Evolutionary conservation across 306 rosid genomes (phyloP).

Genomic region (Pueraria montana): DNA sequence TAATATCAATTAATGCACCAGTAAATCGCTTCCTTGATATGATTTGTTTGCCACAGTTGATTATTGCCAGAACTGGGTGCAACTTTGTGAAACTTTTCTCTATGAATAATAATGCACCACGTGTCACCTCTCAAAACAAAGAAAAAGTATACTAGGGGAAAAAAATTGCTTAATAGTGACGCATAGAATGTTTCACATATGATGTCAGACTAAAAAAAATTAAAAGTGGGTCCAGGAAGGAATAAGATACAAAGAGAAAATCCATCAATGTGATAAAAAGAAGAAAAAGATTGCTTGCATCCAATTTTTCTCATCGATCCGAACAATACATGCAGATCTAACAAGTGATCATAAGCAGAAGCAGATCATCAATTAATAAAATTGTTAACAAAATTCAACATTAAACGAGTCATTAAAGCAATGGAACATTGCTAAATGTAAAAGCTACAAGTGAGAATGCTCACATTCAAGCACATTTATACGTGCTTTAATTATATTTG

Average conservation of each 20-base stretch:
- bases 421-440: slow-evolving; percentile 14
- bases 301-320: slow-evolving; percentile 41
- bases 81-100: neutral
- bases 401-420: neutral
- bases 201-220: slow-evolving; percentile 44
- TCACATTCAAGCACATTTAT: slow-evolving; percentile 56
- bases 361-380: neutral
- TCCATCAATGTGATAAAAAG: slow-evolving; percentile 47
- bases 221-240: slow-evolving; percentile 43
- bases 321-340: slow-evolving; percentile 40
- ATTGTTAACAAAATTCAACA: slow-evolving; percentile 23
- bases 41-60: slow-evolving; percentile 7
- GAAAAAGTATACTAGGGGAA: slow-evolving; percentile 9
- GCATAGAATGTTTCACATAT: slow-evolving; percentile 59
- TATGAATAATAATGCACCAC: slow-evolving; percentile 30
- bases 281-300: slow-evolving; percentile 46
- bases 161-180: slow-evolving; percentile 58
- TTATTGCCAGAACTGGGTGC: neutral
- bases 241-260: slow-evolving; percentile 46
- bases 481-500: slow-evolving; percentile 48
- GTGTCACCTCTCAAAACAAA: slow-evolving; percentile 20
- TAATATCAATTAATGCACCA: neutral
- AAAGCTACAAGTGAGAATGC: slow-evolving; percentile 49
- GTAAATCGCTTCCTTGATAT: neutral
- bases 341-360: neutral